These are phyloP conservation scores for Glycine latifolia DNA, from an alignment of 306 rosid species.

Conservation along the genomic window DNA sequence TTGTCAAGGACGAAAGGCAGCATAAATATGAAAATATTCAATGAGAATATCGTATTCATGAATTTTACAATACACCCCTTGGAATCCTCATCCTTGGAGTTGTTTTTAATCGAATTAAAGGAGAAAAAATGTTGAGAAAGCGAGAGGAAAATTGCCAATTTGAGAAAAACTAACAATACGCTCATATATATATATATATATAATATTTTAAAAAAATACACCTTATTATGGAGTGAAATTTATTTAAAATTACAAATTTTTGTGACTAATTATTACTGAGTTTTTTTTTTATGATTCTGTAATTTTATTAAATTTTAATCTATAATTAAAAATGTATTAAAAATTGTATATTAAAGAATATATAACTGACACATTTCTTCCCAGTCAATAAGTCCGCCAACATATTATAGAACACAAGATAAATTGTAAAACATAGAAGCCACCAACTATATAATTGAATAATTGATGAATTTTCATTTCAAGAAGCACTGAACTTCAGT, in stretches of 20 bases:
- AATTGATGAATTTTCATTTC: neutral
- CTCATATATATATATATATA: neutral
- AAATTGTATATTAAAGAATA: neutral
- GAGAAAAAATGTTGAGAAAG: neutral
- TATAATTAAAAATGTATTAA: neutral
- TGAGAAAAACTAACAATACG: neutral
- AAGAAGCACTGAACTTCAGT: neutral
- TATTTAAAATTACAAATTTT: neutral
- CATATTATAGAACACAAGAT: neutral
- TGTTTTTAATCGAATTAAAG: neutral
- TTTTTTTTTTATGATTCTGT: neutral
- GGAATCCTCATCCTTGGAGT: neutral
- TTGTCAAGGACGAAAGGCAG: conserved; percentile 42
- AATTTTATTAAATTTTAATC: neutral
- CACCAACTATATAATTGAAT: neutral
- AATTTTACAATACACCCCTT: neutral
- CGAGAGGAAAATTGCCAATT: neutral
- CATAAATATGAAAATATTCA: conserved; percentile 16
- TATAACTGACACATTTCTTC: neutral
- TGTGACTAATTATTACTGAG: neutral
- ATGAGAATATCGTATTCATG: conserved; percentile 1
- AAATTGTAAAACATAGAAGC: neutral
- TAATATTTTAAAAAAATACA: neutral
- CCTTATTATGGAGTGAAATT: neutral
- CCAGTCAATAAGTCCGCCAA: neutral